Evolutionary conservation across 2,329 filamentous ascomycete genomes (phyloP).

Genomic region (Ascochyta pisi): DNA sequence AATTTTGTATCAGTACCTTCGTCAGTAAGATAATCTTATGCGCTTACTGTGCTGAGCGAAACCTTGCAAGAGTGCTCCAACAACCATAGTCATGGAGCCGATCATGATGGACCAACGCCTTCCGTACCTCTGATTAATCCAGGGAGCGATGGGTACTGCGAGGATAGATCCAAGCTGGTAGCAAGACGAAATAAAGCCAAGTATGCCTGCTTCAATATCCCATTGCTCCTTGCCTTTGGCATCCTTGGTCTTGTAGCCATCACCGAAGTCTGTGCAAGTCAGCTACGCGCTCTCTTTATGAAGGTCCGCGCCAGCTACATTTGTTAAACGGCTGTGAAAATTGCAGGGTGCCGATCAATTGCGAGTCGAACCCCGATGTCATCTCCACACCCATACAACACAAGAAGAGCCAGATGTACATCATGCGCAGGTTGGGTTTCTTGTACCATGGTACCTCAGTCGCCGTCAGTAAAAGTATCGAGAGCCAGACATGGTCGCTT

Average conservation of each 20-base stretch:
- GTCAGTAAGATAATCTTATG: no score
- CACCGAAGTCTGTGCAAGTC: conserved; percentile 36
- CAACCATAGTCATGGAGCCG: conserved; percentile 63
- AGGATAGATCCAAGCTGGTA: conserved; percentile 47
- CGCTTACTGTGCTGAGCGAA: conserved; percentile 47
- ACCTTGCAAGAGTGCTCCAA: conserved; percentile 67
- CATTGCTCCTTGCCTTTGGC: conserved; percentile 22
- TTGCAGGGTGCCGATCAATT: conserved; percentile 48
- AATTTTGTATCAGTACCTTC: conserved; percentile 5
- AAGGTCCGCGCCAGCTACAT: conserved; percentile 25
- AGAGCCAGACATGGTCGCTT: background rate
- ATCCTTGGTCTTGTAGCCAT: conserved; percentile 29
- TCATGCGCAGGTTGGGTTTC: conserved; percentile 48
- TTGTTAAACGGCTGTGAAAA: conserved; percentile 45
- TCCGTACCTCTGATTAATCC: conserved; percentile 54
- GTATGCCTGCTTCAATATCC: conserved; percentile 34
- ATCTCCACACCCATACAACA: conserved; percentile 50
- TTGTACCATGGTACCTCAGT: conserved; percentile 50
- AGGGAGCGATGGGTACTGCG: conserved; percentile 44
- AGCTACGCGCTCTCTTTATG: background rate
- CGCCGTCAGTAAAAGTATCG: background rate
- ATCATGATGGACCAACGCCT: conserved; percentile 64
- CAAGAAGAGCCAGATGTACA: conserved; percentile 49
- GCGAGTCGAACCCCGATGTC: conserved; percentile 49
- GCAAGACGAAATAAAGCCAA: conserved; percentile 46